Evolutionary conservation across 768 basidiomycete species (phyloP), one percentile per base, ranked within the genome.

Genomic region (Melanogaster broomeanus): DNA sequence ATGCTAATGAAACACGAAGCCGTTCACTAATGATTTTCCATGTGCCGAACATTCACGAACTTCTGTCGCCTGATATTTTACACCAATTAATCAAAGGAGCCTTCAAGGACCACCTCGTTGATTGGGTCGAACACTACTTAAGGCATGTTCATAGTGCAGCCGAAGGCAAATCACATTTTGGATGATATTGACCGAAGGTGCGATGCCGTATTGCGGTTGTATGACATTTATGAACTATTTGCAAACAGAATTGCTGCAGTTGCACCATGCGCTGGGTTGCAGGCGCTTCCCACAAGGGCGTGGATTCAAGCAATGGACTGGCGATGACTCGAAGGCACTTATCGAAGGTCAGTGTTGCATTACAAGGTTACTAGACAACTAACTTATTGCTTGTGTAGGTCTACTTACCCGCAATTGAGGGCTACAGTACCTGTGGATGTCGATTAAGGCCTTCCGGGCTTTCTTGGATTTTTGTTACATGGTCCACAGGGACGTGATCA

Each of bases 261-360:
- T 0, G 59, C 68, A 6, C 28, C 55, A 1, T 72, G 67, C 35
- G 31, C 68, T 4, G 66, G 64, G 1, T 53, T 70, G 1, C 54
- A 56, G n/a, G 7, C 52, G 59, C 0, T 73, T 74, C 44, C 63
- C 61, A 5, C 54, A 71, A 30, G 70, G 72, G 2, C 51, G 48
- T 0, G 46, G 57, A 2, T 72, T 72, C 45, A 67, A 66, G 21
- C 70, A 72, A 43, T 74, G 72, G 72, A 74, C 70, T 0, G 70
- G 69, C 1, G 61, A 73, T 45, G 68, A 74, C 42, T 74, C 69
- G 2, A 74, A 73, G 27, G 71, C 61, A 0, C 53, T 73, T 3
- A 73, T 73, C n/a, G 70, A 73, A 73, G 65, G 71, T 70, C 9
- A 33, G 42, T 19, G 3, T 7, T 11, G 28, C 10, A 30, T 11